phyloP scores from a whole-genome alignment of 2,329 filamentous ascomycete genomes.

The Talaromyces sp. region DNA sequence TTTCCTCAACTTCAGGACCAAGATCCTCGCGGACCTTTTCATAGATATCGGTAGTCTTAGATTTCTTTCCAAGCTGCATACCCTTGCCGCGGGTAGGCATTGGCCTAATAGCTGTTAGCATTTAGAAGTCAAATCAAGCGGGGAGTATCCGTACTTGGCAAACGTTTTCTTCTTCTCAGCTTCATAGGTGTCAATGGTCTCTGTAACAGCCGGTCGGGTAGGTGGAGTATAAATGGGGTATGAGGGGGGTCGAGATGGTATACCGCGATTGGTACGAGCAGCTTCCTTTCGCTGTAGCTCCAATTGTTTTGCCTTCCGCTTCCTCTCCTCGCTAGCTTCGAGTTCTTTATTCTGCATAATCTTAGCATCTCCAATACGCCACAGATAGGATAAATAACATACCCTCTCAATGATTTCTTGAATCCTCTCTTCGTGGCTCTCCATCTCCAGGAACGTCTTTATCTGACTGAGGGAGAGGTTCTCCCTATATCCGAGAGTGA shows the following conservation, averaged over 20 bases:
- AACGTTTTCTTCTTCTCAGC: slow-evolving; percentile 94
- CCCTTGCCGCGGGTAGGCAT: slow-evolving; percentile 80
- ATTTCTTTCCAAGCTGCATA: slow-evolving; percentile 99
- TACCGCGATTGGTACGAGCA: slow-evolving; percentile 67
- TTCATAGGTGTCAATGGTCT: slow-evolving; percentile 91
- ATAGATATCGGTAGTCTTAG: slow-evolving; percentile 95
- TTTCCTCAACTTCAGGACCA: slow-evolving; percentile 77
- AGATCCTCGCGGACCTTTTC: slow-evolving; percentile 90
- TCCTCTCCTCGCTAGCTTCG: slow-evolving; percentile 95
- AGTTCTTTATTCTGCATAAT: slow-evolving; percentile 83
- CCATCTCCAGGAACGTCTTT: slow-evolving; percentile 99
- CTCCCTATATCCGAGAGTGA: slow-evolving; percentile 92
- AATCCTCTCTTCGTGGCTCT: slow-evolving; percentile 97
- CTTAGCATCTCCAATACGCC: not conserved
- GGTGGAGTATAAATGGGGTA: slow-evolving; percentile 90
- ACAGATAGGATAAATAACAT: slow-evolving; percentile 31
- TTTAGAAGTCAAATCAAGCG: not conserved
- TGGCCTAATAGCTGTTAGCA: slow-evolving; percentile 50
- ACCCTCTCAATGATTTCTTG: slow-evolving; percentile 95
- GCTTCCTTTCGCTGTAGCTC: slow-evolving; percentile 98
- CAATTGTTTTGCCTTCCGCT: slow-evolving; percentile 96
- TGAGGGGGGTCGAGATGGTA: slow-evolving; percentile 68
- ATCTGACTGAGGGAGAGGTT: slow-evolving; percentile 96
- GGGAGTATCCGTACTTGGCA: slow-evolving; percentile 60
- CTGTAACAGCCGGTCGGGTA: slow-evolving; percentile 66